Evolutionary conservation across 2,329 filamentous ascomycete species (phyloP), one percentile per base, ranked within the genome.

Genomic region (Colletotrichum gigasporum): DNA sequence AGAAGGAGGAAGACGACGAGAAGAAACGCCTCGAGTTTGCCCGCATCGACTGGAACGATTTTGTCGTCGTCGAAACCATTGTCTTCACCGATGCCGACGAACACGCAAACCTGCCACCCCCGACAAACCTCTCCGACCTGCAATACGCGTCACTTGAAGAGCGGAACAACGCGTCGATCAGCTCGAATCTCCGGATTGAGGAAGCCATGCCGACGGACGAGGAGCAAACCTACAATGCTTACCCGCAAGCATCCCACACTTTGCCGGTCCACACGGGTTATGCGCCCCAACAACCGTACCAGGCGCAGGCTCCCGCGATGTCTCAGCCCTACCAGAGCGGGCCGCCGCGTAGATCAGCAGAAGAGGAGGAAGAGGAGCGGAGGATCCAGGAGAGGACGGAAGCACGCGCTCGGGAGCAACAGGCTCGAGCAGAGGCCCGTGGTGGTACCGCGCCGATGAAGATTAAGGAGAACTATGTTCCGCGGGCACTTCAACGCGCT

Each of bases 11-110:
- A 72, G 89, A 94, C 67, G 91, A 91, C 39, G 92, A 96, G 73
- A 89, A 93, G 72, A 92, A 97, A 76, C 90, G 90, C 72, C 80
- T 85, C 20, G 83, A 88, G 56, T 89, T 96, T 76, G 91, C 91
- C 1, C 91, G 96, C 71, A 96, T 99, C 67, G 96, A 99, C 77
- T 99, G 96, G 96, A 93, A 97, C 73, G 95, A 98, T 75, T 99
- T 99, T 71, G 90, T 95, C 32, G 91, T 99, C 18, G 94, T 97
- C 44, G 96, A 97, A 78, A 97, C 94, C 1, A 94, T 99, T 56
- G 84, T 93, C 14, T 99, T 99, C 77, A 94, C 89, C 63, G 94
- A 97, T 70, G 87, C 88, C 37, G 96, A 99, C 75, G 94, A 97
- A 69, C 87, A 92, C 67, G 88, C 90, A 35, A 91, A 96, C 68